These are phyloP conservation scores for Tripidium arundinaceum DNA, from an alignment of 202 grass and related monocot species.

Conservation along the genomic window DNA sequence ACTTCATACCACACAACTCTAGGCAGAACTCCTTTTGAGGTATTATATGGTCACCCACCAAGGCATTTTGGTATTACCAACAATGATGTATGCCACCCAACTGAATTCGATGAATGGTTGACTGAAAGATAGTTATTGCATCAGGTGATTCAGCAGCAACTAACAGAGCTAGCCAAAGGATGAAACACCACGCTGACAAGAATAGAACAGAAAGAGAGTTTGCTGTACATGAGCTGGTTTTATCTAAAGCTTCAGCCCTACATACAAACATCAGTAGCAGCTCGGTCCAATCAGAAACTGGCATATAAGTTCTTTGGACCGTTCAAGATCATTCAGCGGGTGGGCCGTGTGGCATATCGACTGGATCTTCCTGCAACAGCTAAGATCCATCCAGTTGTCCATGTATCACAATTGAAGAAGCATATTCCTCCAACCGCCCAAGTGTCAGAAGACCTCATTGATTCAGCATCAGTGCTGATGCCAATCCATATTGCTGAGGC, in stretches of 20 bases:
- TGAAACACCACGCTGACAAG: not conserved
- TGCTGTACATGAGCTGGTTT: rapidly evolving
- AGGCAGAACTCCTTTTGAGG: not conserved
- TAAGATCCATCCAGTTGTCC: too few relatives aligned
- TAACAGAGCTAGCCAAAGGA: not conserved
- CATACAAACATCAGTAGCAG: not conserved
- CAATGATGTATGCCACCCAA: not conserved
- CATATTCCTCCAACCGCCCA: too few relatives aligned
- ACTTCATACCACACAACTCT: not conserved
- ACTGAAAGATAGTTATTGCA: not conserved
- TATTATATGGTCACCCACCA: not conserved
- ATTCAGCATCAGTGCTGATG: too few relatives aligned
- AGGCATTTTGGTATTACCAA: not conserved
- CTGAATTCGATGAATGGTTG: not conserved
- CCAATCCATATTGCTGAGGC: too few relatives aligned
- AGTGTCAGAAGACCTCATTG: too few relatives aligned
- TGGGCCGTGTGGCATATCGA: too few relatives aligned
- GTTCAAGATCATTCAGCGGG: too few relatives aligned
- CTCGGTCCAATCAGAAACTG: too few relatives aligned
- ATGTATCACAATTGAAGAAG: too few relatives aligned
- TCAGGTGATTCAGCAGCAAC: not conserved
- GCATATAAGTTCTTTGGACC: too few relatives aligned
- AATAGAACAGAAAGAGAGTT: not conserved
- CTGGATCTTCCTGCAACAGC: too few relatives aligned
- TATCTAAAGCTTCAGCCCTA: not conserved